Percentiles rank a stretch among this genome's conserved stretches.
Evolutionary conservation across 768 basidiomycete species (phyloP).

Genomic region (Suillus subalutaceus): DNA sequence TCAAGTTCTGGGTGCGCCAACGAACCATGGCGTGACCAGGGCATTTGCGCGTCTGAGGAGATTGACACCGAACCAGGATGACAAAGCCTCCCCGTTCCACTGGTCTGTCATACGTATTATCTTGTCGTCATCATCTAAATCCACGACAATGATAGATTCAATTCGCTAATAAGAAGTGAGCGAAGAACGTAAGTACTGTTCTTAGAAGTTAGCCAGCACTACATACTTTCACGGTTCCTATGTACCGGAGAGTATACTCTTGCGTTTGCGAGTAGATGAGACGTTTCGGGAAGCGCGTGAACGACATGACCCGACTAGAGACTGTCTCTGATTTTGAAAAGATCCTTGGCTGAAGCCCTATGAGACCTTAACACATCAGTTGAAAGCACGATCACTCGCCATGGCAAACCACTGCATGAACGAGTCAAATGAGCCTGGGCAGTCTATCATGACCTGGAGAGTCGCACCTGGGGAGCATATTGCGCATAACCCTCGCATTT

Average conservation of each 20-base stretch:
- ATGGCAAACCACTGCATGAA: slow-evolving; percentile 51
- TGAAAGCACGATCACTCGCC: slow-evolving; percentile 36
- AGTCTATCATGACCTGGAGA: neutral
- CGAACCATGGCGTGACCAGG: slow-evolving; percentile 54
- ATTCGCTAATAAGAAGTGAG: slow-evolving; percentile 43
- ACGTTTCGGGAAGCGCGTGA: slow-evolving; percentile 59
- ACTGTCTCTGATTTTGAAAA: slow-evolving; percentile 54
- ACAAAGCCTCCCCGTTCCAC: slow-evolving; percentile 59
- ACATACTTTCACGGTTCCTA: slow-evolving; percentile 54
- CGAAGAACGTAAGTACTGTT: neutral
- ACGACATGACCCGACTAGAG: slow-evolving; percentile 58
- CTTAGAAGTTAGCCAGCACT: neutral
- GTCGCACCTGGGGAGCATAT: slow-evolving; percentile 56
- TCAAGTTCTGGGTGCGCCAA: slow-evolving; percentile 47
- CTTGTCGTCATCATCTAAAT: slow-evolving; percentile 66
- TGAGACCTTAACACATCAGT: slow-evolving; percentile 5
- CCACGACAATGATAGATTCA: slow-evolving; percentile 62
- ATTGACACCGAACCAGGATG: slow-evolving; percentile 49
- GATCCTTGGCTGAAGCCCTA: slow-evolving; percentile 49
- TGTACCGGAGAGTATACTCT: slow-evolving; percentile 57
- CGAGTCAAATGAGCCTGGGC: neutral
- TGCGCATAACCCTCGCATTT: slow-evolving; percentile 53
- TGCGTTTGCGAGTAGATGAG: slow-evolving; percentile 62
- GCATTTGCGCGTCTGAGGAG: slow-evolving; percentile 54
- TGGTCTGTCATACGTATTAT: slow-evolving; percentile 61